Base-by-base conservation (phyloP, 1,139 yeast genomes). In the Scheffersomyces illinoinensis region DNA sequence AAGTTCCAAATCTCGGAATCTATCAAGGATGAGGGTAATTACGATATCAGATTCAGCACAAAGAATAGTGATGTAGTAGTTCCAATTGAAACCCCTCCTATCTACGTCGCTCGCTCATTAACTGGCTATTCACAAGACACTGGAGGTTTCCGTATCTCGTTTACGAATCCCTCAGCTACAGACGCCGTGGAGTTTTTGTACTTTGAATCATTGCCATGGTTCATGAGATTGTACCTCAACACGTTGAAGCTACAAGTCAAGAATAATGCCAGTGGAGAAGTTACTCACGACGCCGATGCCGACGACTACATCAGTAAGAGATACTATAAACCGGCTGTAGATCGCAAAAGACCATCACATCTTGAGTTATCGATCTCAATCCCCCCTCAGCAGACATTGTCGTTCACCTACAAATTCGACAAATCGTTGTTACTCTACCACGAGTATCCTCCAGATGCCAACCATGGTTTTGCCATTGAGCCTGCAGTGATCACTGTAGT, bases 401-500 rank as follows among this genome's bases (percentile, higher is more conserved):
- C 90, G 1, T 68, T 95, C 58, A 85, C 89, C 2, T 91, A 91
- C 69, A 86, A 89, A 59, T 93, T 95, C 71, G 98, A 95, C 71
- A 95, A 93, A 72, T 87, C 97, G 0, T 79, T 95, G 68, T 80
- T 96, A 53, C 83, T 89, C 61, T 88, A 91, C 64, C 90, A 95
- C 10, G 99, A 96, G 71, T 96, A 96, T 68, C 99, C 99, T 14
- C 99, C 99, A 1, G 99, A 96, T 78, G 99, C 99, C 1, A 96
- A 96, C 72, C 98, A 95, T 66, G 99, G 99, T 0, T 96, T 95
- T 73, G 95, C 95, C 59, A 87, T 96, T 51, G 96, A 95, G 52
- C 97, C 98, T 0, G 97, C 95, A 4, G 90, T 92, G 6, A 79
- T 93, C 12, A 83, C 90, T 0, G 84, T 90, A 0, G 62, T 83